phyloP scores from a whole-genome alignment of 73 alveolate genomes.

The Tetrahymena thermophila region DNA sequence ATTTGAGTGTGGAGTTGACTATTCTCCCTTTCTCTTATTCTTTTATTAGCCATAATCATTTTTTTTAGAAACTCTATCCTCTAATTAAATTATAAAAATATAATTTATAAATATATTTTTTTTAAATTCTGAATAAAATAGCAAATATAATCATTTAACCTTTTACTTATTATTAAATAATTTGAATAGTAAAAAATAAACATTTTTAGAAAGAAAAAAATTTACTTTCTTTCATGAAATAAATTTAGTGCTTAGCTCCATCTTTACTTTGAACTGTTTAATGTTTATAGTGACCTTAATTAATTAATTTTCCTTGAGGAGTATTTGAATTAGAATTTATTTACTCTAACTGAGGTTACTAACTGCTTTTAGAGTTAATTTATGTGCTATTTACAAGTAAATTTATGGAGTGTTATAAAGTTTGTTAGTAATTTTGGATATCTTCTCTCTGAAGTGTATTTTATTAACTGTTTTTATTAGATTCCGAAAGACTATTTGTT shows the following conservation, averaged over 20 bases:
- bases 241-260: not conserved
- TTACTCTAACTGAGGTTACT: not conserved
- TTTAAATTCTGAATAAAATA: no score
- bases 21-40: not conserved
- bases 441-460: not conserved
- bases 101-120: no score
- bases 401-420: not conserved
- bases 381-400: not conserved
- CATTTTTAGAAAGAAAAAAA: no score
- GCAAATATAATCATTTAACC: no score
- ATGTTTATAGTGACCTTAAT: not conserved
- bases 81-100: not conserved
- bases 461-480: not conserved
- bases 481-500: not conserved
- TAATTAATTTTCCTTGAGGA: not conserved
- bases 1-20: not conserved
- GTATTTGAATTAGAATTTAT: not conserved
- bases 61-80: not conserved
- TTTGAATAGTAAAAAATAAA: no score
- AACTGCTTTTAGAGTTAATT: not conserved
- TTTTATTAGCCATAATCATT: not conserved
- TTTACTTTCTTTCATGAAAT: not conserved
- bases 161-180: not conserved
- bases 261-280: not conserved
- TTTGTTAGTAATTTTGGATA: not conserved